Base-by-base conservation (phyloP, 2,329 filamentous ascomycete species). In the Pleoardoris graminearum region DNA sequence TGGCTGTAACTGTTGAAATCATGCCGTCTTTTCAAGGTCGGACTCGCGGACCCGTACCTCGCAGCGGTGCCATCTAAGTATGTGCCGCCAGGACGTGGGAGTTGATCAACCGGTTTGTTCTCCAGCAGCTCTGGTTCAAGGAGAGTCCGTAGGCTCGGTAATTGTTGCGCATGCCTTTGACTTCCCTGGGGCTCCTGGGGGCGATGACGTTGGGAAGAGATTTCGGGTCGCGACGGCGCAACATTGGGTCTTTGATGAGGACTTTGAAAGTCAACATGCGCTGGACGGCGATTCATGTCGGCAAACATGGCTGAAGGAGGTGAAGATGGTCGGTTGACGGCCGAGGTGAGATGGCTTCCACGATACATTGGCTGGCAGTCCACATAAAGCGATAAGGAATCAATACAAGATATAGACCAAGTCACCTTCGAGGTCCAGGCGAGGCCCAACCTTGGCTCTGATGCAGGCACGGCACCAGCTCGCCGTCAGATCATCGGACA, bases 261-360 rank as follows among this genome's bases (percentile, higher is more conserved):
- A 53, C 50, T 61, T 59, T 69, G 67, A 37, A 65, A 65, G 10
- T 61, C 52, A 53, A 64, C 60, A 60, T 67, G 67, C 25, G 64
- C 67, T 57, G 65, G 63, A 89, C 91, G 96, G 19, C 90, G 91
- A 66, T 95, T 90, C 61, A 96, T 91, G 35, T 88, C 80, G 45
- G 89, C 89, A 66, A 72, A 63, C 67, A 70, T 72, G 55, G 60
- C 61, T 65, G 61, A 43, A 41, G 57, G 53, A 55, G 54, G 59
- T 54, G 58, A 57, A 49, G 55, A 49, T 63, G 53, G 64, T 59
- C 42, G 62, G 59, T 65, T 59, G 57, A 56, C 54, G 61, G 49
- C 61, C 57, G 62, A 60, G 57, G 64, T 62, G 56, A 64, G 63
- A 66, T 62, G 59, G 56, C 48, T 65, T 67, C 60, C 62, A 67